Base-by-base conservation (phyloP, 352 stramenopile species). In the Pythium grandisporangium region DNA sequence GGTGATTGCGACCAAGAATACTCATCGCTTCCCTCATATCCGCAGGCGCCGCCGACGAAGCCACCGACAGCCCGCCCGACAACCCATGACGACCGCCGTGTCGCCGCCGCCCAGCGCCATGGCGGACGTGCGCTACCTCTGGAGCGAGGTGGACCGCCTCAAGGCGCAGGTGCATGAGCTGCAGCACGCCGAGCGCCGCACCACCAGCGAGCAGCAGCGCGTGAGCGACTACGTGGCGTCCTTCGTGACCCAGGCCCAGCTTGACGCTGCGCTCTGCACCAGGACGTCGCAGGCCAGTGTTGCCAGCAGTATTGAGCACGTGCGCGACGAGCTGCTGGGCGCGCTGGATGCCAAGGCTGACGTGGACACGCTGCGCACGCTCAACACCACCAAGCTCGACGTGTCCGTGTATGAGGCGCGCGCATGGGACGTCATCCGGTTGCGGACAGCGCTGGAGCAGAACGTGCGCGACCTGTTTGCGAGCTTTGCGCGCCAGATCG, bases 341-440 rank as follows among this genome's bases (percentile, higher is more conserved):
- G 33, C 45, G 2, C 51, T 83, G 16, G 48, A 58, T 3, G 50
- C 60, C 20, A 86, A 86, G 45, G 73, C 64, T 10, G 63, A 82
- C 20, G 10, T 55, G 1, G 42, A 56, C 6, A 46, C 37, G 3
- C 12, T 80, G 0, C 37, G 58, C 16, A 39, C 37, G 0, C 16
- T 84, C 6, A 70, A 86, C 20, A 62, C 21, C 36, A 71, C 55
- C 29, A 81, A 83, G 41, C 50, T 83, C 27, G 73, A 86, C 42
- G 70, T 80, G 7, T 79, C 69, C 3, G 60, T 80, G 23, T 83
- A 74, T 42, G 68, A 86, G 6, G 42, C 63, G 10, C 69, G 61
- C 19, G 56, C 53, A 12, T 74, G 56, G 55, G 67, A 84, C 43
- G 33, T 80, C 13, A 66, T 71, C 16, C 81, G 77, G 36, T 61